These are phyloP conservation scores for Thermothelomyces thermophilus DNA, from an alignment of 2,329 filamentous ascomycete genomes.

Conservation along the genomic window DNA sequence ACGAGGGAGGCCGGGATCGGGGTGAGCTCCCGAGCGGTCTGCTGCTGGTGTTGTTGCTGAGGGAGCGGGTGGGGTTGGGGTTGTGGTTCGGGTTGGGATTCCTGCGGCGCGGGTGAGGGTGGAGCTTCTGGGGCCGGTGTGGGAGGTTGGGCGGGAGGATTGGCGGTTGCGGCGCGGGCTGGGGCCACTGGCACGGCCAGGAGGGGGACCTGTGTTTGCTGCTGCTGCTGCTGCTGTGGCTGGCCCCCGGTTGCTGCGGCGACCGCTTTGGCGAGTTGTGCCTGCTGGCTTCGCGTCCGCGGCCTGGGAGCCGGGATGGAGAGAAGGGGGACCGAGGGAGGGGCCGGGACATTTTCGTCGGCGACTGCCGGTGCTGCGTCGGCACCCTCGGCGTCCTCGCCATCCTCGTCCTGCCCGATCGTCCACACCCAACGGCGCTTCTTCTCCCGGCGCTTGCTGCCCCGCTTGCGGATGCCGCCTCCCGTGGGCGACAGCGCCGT, in stretches of 20 bases:
- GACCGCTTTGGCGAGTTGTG: background rate
- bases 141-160: background rate
- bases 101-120: background rate
- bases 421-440: constrained; percentile 62
- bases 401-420: constrained; percentile 48
- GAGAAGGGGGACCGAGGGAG: constrained; percentile 22
- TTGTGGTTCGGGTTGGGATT: background rate
- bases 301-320: constrained; percentile 21
- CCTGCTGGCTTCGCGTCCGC: constrained; percentile 16
- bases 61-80: background rate
- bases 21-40: constrained; percentile 9
- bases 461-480: constrained; percentile 45
- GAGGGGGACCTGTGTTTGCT: background rate
- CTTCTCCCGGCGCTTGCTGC: constrained; percentile 52
- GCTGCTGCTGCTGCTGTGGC: background rate
- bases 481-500: constrained; percentile 33
- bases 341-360: background rate
- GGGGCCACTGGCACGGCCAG: constrained; percentile 9
- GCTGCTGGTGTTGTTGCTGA: background rate
- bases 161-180: background rate
- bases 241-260: background rate
- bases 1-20: constrained; percentile 9
- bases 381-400: constrained; percentile 30
- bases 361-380: background rate
- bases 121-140: background rate